Base-by-base conservation (phyloP, 1,139 yeast genomes). In the Wickerhamiella infanticola region DNA sequence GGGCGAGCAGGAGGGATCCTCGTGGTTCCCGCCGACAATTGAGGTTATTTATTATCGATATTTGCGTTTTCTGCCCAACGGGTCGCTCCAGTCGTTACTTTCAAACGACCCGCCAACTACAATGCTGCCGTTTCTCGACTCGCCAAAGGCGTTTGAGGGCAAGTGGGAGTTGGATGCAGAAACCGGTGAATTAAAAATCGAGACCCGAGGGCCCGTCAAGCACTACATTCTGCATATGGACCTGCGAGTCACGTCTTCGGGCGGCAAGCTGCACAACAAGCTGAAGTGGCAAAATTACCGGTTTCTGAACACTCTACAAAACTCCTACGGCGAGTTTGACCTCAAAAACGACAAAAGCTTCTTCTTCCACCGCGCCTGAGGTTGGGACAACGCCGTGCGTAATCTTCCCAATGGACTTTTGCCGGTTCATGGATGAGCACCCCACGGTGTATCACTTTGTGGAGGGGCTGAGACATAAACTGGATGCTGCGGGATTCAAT, bases 401-500 rank as follows among this genome's bases (percentile, higher is more conserved):
- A 24, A 25, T 9, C 13, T n/a, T 18, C 42, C 18, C 13, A 6
- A 45, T 42, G 51, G 55, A 50, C 44, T 53, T 88, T 59, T 70
- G 86, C 46, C 73, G 76, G 48, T 88, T 83, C 59, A 80, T 88
- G 60, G 81, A 83, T 62, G 72, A 70, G 9, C 77, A 93, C 11
- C 97, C 95, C 35, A 83, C 97, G 1, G 94, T 95, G 1, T 88
- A 83, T 63, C 97, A 88, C 63, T 94, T 86, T 9, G 88, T 83
- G 9, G 70, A 73, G 43, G 71, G 73, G 13, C 77, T 80, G 41
- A 52, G 56, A n/a, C 45, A 52, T 29, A 47, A 51, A 46, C 57
- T 66, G 33, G 57, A 55, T 7, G 44, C 46, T 5, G 55, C 57
- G 8, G 67, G 94, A 0, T 88, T 84, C 60, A 60, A 59, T 7